Conservation (phyloP, 139 green algal species). For the Monoraphidium neglectum region DNA sequence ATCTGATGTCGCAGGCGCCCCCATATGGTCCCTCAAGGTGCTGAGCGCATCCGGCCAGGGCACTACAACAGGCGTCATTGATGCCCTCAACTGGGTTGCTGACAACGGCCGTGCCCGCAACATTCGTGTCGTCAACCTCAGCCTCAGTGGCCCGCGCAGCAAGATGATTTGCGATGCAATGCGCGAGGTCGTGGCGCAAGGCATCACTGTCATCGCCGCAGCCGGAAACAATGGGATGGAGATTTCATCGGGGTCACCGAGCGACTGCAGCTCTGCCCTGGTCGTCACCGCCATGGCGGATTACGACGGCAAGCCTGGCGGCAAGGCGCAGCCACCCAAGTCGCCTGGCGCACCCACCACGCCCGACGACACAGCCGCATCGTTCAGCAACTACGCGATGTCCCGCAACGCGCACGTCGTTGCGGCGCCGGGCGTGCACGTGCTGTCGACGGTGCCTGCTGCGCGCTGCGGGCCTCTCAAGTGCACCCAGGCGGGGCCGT, state of each 20-base stretch:
- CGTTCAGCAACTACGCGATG: slow-evolving; percentile 24
- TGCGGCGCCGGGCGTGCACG: background rate
- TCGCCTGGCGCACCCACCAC: background rate
- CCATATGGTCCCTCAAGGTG: slow-evolving; percentile 22
- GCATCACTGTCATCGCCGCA: slow-evolving; percentile 20
- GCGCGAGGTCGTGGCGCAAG: slow-evolving; percentile 10
- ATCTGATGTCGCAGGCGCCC: background rate
- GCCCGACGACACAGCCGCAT: slow-evolving; percentile 10
- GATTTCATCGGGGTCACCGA: background rate
- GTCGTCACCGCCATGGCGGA: slow-evolving; percentile 24
- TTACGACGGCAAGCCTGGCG: slow-evolving; percentile 14
- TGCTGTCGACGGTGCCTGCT: background rate
- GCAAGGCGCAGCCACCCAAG: background rate
- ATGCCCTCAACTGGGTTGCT: slow-evolving; percentile 21
- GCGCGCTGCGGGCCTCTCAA: background rate
- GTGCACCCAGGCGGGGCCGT: background rate
- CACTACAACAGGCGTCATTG: slow-evolving; percentile 19
- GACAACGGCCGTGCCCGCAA: slow-evolving; percentile 16
- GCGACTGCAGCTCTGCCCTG: background rate
- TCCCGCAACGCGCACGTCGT: slow-evolving; percentile 1
- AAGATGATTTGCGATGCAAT: slow-evolving; percentile 18
- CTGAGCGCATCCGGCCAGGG: slow-evolving; percentile 12
- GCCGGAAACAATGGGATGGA: slow-evolving; percentile 30
- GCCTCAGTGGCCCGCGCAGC: slow-evolving; percentile 11
- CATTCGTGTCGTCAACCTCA: slow-evolving; percentile 26